These are phyloP conservation scores for Sporothrix pallida DNA, from an alignment of 2,329 filamentous ascomycete species.

Conservation along the genomic window DNA sequence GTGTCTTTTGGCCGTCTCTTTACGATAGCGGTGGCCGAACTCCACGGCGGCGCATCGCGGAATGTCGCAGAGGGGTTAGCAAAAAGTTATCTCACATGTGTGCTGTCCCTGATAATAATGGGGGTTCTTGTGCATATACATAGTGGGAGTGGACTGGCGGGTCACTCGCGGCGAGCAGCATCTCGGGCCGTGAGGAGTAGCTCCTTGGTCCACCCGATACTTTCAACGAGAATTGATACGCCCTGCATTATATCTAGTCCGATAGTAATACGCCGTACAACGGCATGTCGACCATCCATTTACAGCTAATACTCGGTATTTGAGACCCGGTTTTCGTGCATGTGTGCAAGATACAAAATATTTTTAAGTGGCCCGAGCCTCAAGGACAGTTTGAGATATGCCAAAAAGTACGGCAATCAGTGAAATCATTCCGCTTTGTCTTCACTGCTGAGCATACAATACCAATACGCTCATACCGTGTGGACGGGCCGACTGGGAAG, in stretches of 20 bases:
- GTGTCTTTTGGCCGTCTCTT: neutral
- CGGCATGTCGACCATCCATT: no score
- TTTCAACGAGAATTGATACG: slow-evolving; percentile 24
- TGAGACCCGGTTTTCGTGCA: no score
- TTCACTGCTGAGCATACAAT: no score
- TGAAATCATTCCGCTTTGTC: no score
- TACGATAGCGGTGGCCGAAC: neutral
- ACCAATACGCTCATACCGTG: neutral
- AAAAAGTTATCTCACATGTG: neutral
- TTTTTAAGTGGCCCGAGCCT: neutral
- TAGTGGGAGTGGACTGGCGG: neutral
- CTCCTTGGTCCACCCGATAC: slow-evolving; percentile 2
- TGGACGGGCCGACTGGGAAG: slow-evolving; percentile 34
- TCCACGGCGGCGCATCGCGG: neutral
- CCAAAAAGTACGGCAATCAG: no score
- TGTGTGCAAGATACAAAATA: no score
- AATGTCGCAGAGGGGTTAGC: neutral
- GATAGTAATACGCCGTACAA: no score
- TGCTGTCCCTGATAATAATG: no score
- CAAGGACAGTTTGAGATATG: neutral
- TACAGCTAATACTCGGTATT: no score
- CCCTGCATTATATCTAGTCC: neutral
- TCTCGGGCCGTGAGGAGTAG: neutral
- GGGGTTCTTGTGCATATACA: neutral
- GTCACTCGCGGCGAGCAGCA: neutral